Evolutionary conservation across 78 protist genomes (phyloP).

Genomic region (Dictyostelium discoideum): DNA sequence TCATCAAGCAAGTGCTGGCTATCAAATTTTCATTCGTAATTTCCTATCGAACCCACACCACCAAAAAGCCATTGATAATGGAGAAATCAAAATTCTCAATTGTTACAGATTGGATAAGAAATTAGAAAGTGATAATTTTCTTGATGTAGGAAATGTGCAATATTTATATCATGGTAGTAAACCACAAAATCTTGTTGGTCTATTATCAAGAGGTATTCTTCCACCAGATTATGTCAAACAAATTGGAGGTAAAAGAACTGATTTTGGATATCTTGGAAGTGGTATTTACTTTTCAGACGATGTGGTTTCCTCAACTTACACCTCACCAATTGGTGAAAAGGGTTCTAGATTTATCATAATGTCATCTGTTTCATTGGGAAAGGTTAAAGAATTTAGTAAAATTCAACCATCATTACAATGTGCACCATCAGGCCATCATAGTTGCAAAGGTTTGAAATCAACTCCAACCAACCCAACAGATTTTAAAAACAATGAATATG

Average conservation of each 20-base stretch:
- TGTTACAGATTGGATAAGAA: background rate
- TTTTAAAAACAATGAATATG: conserved; percentile 55
- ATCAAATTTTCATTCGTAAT: background rate
- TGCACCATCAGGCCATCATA: conserved; percentile 28
- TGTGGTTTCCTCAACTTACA: background rate
- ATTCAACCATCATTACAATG: background rate
- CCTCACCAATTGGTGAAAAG: background rate
- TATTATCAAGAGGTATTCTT: conserved; percentile 11
- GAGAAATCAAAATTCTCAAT: background rate
- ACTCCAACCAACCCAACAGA: background rate
- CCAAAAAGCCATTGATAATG: background rate
- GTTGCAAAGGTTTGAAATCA: conserved; percentile 35
- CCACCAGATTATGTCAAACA: conserved; percentile 12
- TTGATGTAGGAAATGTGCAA: conserved; percentile 30
- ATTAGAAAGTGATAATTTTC: background rate
- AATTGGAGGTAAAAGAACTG: conserved; percentile 38
- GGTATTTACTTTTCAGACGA: conserved; percentile 38
- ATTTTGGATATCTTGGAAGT: conserved; percentile 38
- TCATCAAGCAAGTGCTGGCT: background rate
- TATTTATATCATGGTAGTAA: conserved; percentile 56
- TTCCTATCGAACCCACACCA: background rate
- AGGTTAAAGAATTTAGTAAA: background rate
- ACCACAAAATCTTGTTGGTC: conserved; percentile 20
- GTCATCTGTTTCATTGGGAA: conserved; percentile 27
- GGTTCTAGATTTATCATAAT: background rate